Base-by-base conservation (phyloP, 1,284 basidiomycete genomes). In the Cutaneotrichosporon dermatis region DNA sequence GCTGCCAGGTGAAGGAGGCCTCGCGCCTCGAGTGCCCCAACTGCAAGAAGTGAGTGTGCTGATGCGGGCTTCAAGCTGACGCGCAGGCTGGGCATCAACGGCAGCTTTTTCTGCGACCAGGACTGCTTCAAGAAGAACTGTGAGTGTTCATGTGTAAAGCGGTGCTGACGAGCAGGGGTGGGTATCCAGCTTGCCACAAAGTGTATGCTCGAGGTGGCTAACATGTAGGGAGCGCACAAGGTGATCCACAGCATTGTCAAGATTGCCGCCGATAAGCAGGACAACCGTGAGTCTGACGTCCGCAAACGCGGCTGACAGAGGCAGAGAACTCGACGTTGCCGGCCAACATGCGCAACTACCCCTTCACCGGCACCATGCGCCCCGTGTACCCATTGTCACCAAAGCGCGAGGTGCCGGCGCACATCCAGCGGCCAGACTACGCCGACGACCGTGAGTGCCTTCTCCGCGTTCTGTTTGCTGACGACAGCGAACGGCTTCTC, bases 91-190 rank as follows among this genome's bases (percentile, higher is more conserved):
- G 77, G 77, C 33, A 79, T 79, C 56, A 66, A 68, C 9, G 78
- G 77, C 25, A 76, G 74, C 49, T 79, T 76, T 68, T 79, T 79
- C 73, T 78, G 77, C 60, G 76, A 79, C 61, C 79, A 79, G 63
- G 72, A 70, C 41, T 79, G 79, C 63, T 79, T 79, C 72, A 79
- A 79, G 69, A 71, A 70, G 60, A 77, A 69, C 65, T 79, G 79
- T 78, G 59, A 67, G 78, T 67, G n/a, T 15, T 50, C 10, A 43
- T 25, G 37, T 15, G 56, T 41, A 10, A 4, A 10, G 25, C 4
- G 36, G 25, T 16, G 51, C 63, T 60, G 41, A 54, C 52, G 2
- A 15, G 4, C 55, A 71, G 69, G 69, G 72, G 70, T 70, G 40
- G 41, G 60, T 55, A 15, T 7, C 25, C 25, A 25, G 25, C 25